Base-by-base conservation (phyloP, 192 early-diverging fungal genomes). In the Rhizophagus clarus region DNA sequence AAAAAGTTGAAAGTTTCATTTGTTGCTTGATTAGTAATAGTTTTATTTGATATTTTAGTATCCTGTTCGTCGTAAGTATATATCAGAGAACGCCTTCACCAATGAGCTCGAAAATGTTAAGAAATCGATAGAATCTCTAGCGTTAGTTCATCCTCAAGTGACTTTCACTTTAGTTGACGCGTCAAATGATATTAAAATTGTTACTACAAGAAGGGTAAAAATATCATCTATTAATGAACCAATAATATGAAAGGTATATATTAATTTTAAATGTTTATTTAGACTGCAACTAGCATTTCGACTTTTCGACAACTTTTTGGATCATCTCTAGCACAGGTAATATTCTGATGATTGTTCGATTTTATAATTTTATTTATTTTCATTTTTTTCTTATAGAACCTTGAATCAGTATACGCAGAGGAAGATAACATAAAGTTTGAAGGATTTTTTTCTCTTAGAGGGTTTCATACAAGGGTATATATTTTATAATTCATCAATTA, bases 261-360 rank as follows among this genome's bases (percentile, higher is more conserved):
- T 47, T 3, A 68, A 22, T 12, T 84, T 66, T 31, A 9, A 64
- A 67, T 26, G 24, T n/a, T 15, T 32, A 34, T 78, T 26, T 70
- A 84, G 85, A 40, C 82, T 14, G 45, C 74, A 28, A 69, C 75
- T 28, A 60, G 24, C 14, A 51, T 75, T 26, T 86, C 80, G n/a
- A 88, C 74, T 45, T 90, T 90, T 82, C 82, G 81, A 67, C 88
- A 88, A 17, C 79, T 91, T 24, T 88, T 89, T 72, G 91, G 91
- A 17, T 76, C 82, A 5, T 70, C 85, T 6, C 37, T 91, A 9
- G 69, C 87, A 1, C 76, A 84, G 84, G 88, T 87, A 82, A 66
- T 29, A 31, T 28, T 31, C 10, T 66, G 15, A 11, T 29, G 4
- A 66, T 66, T 17, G 17, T 31, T 14, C 11, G 4, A 66, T 66